These are phyloP conservation scores for Aphanomyces stellatus DNA, from an alignment of 352 stramenopile species.

Conservation along the genomic window DNA sequence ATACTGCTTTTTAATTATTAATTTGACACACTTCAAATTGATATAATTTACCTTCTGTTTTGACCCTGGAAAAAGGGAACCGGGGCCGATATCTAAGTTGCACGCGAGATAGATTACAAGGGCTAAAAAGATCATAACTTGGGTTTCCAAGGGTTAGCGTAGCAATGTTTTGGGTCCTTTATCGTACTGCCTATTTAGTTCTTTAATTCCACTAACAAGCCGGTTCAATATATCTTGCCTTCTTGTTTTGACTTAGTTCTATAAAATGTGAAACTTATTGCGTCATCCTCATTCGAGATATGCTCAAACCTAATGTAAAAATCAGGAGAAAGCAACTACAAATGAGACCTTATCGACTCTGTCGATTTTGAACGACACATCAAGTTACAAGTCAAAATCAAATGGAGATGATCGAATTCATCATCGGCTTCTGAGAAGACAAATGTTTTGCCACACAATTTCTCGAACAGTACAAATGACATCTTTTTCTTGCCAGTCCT, in stretches of 20 bases:
- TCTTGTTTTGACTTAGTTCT: slow-evolving; percentile 34
- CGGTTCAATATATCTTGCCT: slow-evolving; percentile 11
- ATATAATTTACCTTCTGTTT: background rate
- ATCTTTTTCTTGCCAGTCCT: too few species aligned
- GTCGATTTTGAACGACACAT: slow-evolving; percentile 9
- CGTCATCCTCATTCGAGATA: slow-evolving; percentile 26
- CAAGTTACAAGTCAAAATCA: slow-evolving; percentile 9
- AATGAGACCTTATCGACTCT: background rate
- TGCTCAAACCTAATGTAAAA: slow-evolving; percentile 4
- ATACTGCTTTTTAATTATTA: background rate
- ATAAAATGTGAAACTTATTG: slow-evolving; percentile 28
- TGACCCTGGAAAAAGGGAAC: background rate
- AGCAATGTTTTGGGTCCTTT: slow-evolving; percentile 31
- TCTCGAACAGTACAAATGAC: too few species aligned
- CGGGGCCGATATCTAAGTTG: background rate
- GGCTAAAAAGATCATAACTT: slow-evolving; percentile 27
- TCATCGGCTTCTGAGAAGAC: too few species aligned
- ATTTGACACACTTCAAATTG: too few species aligned
- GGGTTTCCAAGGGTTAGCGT: slow-evolving; percentile 26
- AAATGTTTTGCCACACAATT: too few species aligned
- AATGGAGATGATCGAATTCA: too few species aligned
- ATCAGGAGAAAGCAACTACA: background rate
- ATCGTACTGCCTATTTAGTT: too few species aligned
- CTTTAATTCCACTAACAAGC: background rate
- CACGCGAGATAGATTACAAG: slow-evolving; percentile 23